Evolutionary conservation across 2,329 filamentous ascomycete species (phyloP), one percentile per base, ranked within the genome.

Genomic region (Aspergillus piperis): DNA sequence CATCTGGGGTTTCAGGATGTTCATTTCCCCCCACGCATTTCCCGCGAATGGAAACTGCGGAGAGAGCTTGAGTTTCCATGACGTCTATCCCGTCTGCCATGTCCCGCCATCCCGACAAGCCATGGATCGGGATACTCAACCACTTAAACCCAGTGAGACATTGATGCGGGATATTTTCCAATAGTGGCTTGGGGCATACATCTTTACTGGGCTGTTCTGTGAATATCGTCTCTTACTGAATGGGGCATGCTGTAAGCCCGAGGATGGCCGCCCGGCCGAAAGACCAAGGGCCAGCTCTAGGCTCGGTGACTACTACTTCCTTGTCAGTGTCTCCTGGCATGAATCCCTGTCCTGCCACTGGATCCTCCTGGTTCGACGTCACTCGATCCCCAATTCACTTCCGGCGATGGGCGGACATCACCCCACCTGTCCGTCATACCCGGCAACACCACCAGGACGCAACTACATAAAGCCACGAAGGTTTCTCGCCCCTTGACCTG

Each of bases 381-480:
- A 50, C 47, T 50, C 47, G 25, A 36, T 36, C 32, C 32, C 32
- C 32, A 36, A 32, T 50, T 50, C 47, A 50, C 47, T 50, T 17
- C 30, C 47, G 47, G 47, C 25, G 47, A 50, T 30, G 47, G 15
- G 25, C 47, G 47, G 25, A 50, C 47, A 50, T 50, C 47, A 50
- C 47, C 47, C 47, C 47, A 50, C 47, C 47, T 50, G 25, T n/a
- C 47, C 47, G 47, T 50, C 47, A 30, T 50, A 50, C 47, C 47
- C 47, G 47, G 25, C n/a, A 11, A 30, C 44, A 50, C 47, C 47
- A 17, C 25, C 25, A 19, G 47, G 23, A 10, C 23, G 8, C 25
- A 6, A 17, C 23, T 17, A 27, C 17, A 50, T 50, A 50, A 50
- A 27, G 17, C n/a, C 47, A n/a, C 8, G 15, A 17, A 32, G 47